Conservation (phyloP, 2,329 filamentous ascomycete species). For the Aspergillus caelatus region DNA sequence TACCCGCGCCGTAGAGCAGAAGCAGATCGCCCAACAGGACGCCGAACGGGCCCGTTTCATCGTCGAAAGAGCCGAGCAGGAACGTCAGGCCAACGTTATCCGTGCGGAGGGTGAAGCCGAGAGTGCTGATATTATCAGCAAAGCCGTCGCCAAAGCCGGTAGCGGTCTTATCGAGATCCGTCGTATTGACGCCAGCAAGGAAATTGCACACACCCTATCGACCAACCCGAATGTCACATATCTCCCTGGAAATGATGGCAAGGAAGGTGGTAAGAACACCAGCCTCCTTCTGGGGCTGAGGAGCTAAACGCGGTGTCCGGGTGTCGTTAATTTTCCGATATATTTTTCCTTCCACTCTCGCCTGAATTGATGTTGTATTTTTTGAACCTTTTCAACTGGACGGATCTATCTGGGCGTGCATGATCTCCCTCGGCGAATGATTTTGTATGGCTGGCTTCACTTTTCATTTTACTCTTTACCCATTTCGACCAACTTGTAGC, state of each 20-base stretch:
- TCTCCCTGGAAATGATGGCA: slow-evolving; percentile 70
- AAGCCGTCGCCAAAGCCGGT: slow-evolving; percentile 88
- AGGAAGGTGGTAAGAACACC: slow-evolving; percentile 63
- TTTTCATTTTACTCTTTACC: slow-evolving; percentile 24
- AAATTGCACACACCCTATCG: slow-evolving; percentile 89
- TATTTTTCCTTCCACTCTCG: slow-evolving; percentile 3
- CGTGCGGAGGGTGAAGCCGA: slow-evolving; percentile 97
- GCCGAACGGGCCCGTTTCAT: slow-evolving; percentile 97
- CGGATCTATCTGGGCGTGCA: slow-evolving; percentile 29
- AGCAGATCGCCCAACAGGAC: slow-evolving; percentile 99
- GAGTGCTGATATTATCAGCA: slow-evolving; percentile 91
- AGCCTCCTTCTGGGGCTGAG: slow-evolving; percentile 70
- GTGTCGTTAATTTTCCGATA: slow-evolving; percentile 30
- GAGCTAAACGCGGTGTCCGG: slow-evolving; percentile 38
- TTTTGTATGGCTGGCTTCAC: slow-evolving; percentile 27
- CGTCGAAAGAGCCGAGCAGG: slow-evolving; percentile 97
- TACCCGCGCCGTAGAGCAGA: slow-evolving; percentile 98
- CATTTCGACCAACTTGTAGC: slow-evolving; percentile 26
- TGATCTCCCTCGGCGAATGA: slow-evolving; percentile 32
- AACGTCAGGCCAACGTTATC: slow-evolving; percentile 97
- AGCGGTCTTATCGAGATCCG: slow-evolving; percentile 94
- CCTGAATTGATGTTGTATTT: slow-evolving; percentile 7
- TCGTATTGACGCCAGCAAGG: slow-evolving; percentile 94
- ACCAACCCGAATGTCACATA: slow-evolving; percentile 95
- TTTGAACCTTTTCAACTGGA: slow-evolving; percentile 15